Base-by-base conservation (phyloP, 352 stramenopile species). In the Plasmopara muralis region DNA sequence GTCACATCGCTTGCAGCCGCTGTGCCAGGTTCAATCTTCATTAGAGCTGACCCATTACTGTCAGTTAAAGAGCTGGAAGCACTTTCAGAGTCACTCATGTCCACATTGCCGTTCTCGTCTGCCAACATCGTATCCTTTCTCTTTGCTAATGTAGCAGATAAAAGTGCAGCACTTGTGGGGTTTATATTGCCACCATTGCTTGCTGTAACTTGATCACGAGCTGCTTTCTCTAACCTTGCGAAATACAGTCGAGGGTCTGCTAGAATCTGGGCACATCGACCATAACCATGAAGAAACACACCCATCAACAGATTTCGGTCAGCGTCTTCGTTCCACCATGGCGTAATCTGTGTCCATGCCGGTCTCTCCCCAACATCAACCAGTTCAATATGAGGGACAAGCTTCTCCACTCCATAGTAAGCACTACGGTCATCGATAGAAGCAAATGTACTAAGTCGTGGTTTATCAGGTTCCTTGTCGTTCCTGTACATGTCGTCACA, bases 231-330 rank as follows among this genome's bases (percentile, higher is more conserved):
- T 18, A 83, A 70, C 50, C 76, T 64, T 0, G 68, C 66, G 53
- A 95, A 95, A 25, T 76, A 79, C 55, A 95, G 63, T 0, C 81
- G 74, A 2, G 77, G 62, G 33, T 95, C 84, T 15, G 67, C 67
- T 2, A 93, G 49, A 54, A 95, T 95, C 54, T 95, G 84, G 0
- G 74, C 75, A 45, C 78, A 92, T 13, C 84, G 84, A 9, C 84
- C 84, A 39, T 95, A 95, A 30, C 84, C 84, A 18, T 92, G 84
- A 10, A 95, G 60, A 43, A 92, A 95, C 15, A 95, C 82, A 18
- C 84, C 84, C 30, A 87, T 77, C 16, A 92, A 60, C 54, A 95
- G 55, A 54, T 79, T 87, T 28, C 83, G 72, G 41, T 95, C 84
- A 0, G 82, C 80, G 16, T 89, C 68, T 33, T 83, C 68, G 43